Percentiles rank a stretch among this genome's conserved stretches.
phyloP scores from a whole-genome alignment of 176 grass and related monocot species.

The Neostapfia colusana region DNA sequence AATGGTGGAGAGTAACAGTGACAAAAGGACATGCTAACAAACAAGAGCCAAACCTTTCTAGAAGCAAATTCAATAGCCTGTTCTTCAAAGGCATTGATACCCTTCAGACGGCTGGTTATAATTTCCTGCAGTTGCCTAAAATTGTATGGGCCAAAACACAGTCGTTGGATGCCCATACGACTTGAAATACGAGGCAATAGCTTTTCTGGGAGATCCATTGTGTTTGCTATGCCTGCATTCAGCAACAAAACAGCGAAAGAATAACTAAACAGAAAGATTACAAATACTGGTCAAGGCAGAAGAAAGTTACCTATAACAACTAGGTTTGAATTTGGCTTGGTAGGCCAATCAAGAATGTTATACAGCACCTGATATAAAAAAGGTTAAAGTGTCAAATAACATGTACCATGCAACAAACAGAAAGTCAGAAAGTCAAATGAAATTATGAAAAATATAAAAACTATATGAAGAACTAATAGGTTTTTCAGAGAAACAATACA shows the following conservation, averaged over 20 bases:
- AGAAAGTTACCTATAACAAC: conserved; percentile 74
- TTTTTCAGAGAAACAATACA: background rate
- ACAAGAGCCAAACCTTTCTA: conserved; percentile 63
- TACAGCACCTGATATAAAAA: conserved; percentile 78
- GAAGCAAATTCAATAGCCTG: conserved; percentile 98
- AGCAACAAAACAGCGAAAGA: conserved; percentile 36
- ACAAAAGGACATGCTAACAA: conserved; percentile 6
- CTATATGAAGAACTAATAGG: background rate
- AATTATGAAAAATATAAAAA: background rate
- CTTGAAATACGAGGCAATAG: conserved; percentile 92
- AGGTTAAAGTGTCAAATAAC: conserved; percentile 29
- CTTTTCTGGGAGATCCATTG: conserved; percentile 97
- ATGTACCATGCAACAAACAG: conserved; percentile 3
- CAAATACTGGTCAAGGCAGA: conserved; percentile 37
- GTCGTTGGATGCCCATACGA: conserved; percentile 91
- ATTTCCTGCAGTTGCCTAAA: conserved; percentile 88
- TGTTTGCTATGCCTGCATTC: conserved; percentile 89
- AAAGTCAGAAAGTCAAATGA: background rate
- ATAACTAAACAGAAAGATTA: conserved; percentile 35
- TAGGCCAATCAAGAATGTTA: conserved; percentile 99
- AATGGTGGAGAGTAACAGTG: background rate
- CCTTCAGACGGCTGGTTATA: conserved; percentile 79
- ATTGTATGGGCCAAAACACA: conserved; percentile 93
- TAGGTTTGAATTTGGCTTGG: conserved; percentile 78
- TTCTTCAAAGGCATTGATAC: conserved; percentile 88